Conservation (phyloP, 2,329 filamentous ascomycete genomes). For the Paraphaeosphaeria minitans region DNA sequence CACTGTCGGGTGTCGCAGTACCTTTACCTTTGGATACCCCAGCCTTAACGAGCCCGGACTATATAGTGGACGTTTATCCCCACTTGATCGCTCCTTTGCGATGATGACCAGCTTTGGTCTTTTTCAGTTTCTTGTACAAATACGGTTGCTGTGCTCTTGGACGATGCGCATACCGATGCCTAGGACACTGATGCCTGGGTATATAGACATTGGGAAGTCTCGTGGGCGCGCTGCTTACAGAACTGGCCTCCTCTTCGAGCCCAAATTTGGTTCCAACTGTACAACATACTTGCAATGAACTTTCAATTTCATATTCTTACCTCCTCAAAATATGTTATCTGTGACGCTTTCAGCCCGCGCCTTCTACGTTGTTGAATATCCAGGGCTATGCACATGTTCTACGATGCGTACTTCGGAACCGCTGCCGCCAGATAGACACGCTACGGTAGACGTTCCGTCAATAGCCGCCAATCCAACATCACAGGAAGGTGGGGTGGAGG, state of each 20-base stretch:
- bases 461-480: slow-evolving; percentile 1
- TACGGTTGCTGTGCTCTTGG: background rate
- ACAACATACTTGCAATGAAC: background rate
- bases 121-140: background rate
- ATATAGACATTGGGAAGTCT: background rate
- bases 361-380: background rate
- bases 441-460: slow-evolving; percentile 6
- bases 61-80: too few relatives aligned
- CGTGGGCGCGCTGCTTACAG: background rate
- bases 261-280: background rate
- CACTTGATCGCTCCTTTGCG: too few relatives aligned
- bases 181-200: background rate
- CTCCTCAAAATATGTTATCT: background rate
- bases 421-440: background rate
- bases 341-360: background rate
- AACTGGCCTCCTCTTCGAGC: background rate
- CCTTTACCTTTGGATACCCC: too few relatives aligned
- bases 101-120: background rate
- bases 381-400: background rate
- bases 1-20: background rate
- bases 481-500: slow-evolving; percentile 3
- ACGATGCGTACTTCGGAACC: background rate
- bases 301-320: background rate
- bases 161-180: background rate
- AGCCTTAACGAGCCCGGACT: too few relatives aligned